phyloP scores from a whole-genome alignment of 371 early-diverging fungal genomes.

The Syncephalastrum contaminatum region DNA sequence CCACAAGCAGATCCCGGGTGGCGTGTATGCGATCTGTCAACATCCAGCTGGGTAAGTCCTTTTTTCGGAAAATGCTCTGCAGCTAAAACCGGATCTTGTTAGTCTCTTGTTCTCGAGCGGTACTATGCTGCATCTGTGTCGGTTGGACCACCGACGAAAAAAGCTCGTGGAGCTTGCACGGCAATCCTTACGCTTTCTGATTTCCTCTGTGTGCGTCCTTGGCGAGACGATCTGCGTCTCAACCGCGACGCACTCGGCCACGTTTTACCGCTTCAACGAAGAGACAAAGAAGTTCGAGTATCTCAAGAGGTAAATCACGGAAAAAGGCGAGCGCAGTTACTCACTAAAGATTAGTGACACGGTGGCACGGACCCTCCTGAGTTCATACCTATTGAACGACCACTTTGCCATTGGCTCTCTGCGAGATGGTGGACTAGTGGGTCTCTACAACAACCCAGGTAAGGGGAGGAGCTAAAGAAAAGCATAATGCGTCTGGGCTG shows the following conservation, averaged over 20 bases:
- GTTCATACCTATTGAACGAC: constrained; percentile 20
- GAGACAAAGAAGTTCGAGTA: constrained; percentile 20
- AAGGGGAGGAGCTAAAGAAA: neutral
- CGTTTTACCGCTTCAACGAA: constrained; percentile 29
- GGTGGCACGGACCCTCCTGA: constrained; percentile 25
- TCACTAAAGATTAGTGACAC: constrained; percentile 24
- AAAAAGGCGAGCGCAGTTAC: no score
- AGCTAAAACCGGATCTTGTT: neutral
- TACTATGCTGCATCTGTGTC: constrained; percentile 26
- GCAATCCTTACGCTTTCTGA: constrained; percentile 24
- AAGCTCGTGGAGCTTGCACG: constrained; percentile 32
- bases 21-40: constrained; percentile 42
- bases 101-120: constrained; percentile 43
- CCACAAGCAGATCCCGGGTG: constrained; percentile 32
- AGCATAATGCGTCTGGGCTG: no score
- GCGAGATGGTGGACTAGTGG: constrained; percentile 33
- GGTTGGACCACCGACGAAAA: constrained; percentile 30
- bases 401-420: constrained; percentile 25
- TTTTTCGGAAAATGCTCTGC: no score
- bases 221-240: constrained; percentile 34
- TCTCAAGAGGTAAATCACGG: constrained; percentile 27
- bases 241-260: constrained; percentile 32
- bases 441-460: constrained; percentile 27
- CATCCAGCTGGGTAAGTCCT: constrained; percentile 36
- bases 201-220: constrained; percentile 33